Conservation (phyloP, 257 asterid genomes). For the Capsicum chinense region DNA sequence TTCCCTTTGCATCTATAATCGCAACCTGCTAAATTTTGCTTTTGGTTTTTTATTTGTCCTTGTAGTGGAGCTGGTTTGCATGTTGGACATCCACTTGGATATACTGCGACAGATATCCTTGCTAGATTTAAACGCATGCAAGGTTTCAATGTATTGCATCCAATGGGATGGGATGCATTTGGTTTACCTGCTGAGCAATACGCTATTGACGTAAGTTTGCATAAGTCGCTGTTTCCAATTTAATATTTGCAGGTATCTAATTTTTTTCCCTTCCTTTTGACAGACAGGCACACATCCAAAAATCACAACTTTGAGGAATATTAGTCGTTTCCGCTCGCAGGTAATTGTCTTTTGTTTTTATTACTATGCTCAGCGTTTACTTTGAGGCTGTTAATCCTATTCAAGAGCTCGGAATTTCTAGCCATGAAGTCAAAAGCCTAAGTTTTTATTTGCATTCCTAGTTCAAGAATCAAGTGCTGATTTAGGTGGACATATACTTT, state of each 20-base stretch:
- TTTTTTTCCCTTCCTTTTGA: slow-evolving; percentile 30
- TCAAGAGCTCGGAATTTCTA: neutral
- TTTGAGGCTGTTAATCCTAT: neutral
- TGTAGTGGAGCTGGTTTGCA: slow-evolving; percentile 98
- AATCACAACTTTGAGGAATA: slow-evolving; percentile 76
- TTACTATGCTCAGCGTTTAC: slow-evolving; percentile 21
- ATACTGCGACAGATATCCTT: slow-evolving; percentile 96
- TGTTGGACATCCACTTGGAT: slow-evolving; percentile 99
- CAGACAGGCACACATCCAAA: slow-evolving; percentile 98
- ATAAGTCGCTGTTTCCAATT: neutral
- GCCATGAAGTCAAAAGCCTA: slow-evolving; percentile 16
- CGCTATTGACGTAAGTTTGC: slow-evolving; percentile 74
- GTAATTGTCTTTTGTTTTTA: slow-evolving; percentile 40
- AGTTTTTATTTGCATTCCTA: neutral
- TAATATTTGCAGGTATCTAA: slow-evolving; percentile 29
- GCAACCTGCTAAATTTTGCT: slow-evolving; percentile 18
- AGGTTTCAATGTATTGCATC: slow-evolving; percentile 96
- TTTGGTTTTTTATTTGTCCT: slow-evolving; percentile 37
- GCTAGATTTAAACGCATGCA: slow-evolving; percentile 95
- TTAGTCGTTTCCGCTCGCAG: slow-evolving; percentile 83
- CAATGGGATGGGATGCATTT: slow-evolving; percentile 99
- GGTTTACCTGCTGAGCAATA: slow-evolving; percentile 99
- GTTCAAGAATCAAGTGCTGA: slow-evolving; percentile 14
- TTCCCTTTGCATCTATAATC: slow-evolving; percentile 6
- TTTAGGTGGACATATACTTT: neutral